Evolutionary conservation across 495 filamentous ascomycete species (phyloP), one percentile per base, ranked within the genome.

Genomic region (Cetradonia linearis): DNA sequence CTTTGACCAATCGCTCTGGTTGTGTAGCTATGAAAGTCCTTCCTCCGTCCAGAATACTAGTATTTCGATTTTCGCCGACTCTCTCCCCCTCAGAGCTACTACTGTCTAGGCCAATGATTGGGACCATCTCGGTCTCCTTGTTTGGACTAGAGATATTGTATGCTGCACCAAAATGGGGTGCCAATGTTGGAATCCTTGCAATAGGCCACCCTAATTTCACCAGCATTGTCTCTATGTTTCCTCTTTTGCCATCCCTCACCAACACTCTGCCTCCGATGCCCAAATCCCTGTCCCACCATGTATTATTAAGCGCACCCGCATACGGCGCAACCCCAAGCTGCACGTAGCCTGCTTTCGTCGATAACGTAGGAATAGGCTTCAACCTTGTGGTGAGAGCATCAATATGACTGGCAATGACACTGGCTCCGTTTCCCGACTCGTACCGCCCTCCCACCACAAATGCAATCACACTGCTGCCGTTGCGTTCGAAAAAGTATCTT

Each of bases 231-330:
- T 83, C 79, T 33, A 94, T 87, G 79, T 91, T 96, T 62, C 88
- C 89, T 3, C 80, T 82, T 3, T 77, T 67, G 5, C 77, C 68
- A 61, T 94, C 83, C 65, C 85, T 86, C 27, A 96, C 84, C 37
- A 96, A 76, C 9, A 98, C 91, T 44, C 88, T 79, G 11, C 93
- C 93, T 53, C 89, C 93, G 64, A 96, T 85, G 53, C 86, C 85
- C 44, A 98, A 79, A 73, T 98, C 93, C 18, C 92, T 79, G 74
- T 95, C 91, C 89, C 88, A 95, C 91, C 91, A 95, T 2, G 91
- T 95, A 56, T 73, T 74, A 64, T 91, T 90, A 56, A 96, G 71
- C 25, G 75, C 89, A 37, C 93, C 91, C 13, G 90, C 93, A 69
- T 96, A 98, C 0, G 88, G 93, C 5, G 93, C 93, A 34, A 98